Evolutionary conservation across 2,329 filamentous ascomycete genomes (phyloP).

Genomic region (Fusarium sp.): DNA sequence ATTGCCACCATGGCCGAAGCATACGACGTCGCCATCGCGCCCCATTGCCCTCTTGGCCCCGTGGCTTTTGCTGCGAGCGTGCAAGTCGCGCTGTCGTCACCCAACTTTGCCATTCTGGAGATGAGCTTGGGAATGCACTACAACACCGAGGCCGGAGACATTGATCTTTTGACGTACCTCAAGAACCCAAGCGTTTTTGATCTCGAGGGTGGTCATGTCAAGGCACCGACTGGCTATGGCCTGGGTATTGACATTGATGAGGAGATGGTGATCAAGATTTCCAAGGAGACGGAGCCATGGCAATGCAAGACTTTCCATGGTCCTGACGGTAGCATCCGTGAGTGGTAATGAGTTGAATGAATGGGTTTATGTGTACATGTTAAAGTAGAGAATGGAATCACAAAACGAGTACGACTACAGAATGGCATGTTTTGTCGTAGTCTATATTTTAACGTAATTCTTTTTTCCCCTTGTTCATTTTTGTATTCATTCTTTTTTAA

Average conservation of each 20-base stretch:
- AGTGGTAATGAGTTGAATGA: conserved; percentile 5
- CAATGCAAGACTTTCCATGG: conserved; percentile 23
- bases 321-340: conserved; percentile 16
- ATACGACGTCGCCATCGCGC: conserved; percentile 77
- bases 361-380: not conserved
- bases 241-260: conserved; percentile 78
- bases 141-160: conserved; percentile 69
- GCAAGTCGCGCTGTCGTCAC: conserved; percentile 68
- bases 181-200: conserved; percentile 71
- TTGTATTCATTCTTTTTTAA: too few relatives aligned
- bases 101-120: conserved; percentile 78
- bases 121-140: conserved; percentile 85
- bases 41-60: conserved; percentile 77
- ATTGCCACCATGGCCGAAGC: conserved; percentile 77
- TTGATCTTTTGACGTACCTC: conserved; percentile 73
- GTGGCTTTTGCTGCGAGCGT: conserved; percentile 76
- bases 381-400: not conserved
- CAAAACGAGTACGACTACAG: not conserved
- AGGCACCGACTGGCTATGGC: conserved; percentile 66
- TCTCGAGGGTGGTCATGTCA: conserved; percentile 72
- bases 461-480: too few relatives aligned
- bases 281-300: conserved; percentile 70
- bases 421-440: too few relatives aligned
- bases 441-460: too few relatives aligned
- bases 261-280: conserved; percentile 68